Evolutionary conservation across 495 filamentous ascomycete species (phyloP).

Genomic region (Tuber indicum): DNA sequence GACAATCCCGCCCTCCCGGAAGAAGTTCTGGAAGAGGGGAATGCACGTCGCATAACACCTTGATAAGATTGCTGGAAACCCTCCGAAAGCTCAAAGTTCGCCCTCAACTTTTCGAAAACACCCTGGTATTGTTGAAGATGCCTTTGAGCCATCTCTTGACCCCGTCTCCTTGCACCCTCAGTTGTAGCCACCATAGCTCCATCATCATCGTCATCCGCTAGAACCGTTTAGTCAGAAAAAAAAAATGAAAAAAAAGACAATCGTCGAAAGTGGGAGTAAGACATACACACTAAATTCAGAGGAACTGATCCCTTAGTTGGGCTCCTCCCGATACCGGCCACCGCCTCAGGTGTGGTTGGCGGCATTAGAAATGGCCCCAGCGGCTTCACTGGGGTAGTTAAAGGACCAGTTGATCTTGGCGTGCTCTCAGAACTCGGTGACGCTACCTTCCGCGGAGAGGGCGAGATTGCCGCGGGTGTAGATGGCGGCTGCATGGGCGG

Average conservation of each 20-base stretch:
- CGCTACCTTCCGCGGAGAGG: not conserved
- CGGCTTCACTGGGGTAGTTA: not conserved
- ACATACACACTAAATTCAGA: not conserved
- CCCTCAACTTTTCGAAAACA: not conserved
- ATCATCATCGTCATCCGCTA: not conserved
- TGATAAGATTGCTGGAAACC: not conserved
- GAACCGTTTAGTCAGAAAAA: not conserved
- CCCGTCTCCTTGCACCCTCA: not conserved
- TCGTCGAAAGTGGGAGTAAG: not conserved
- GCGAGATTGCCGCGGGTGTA: not conserved
- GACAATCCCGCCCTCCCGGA: not conserved
- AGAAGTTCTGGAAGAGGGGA: not conserved
- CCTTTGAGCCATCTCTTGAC: not conserved
- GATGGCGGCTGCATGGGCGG: not conserved
- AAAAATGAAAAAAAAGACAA: not conserved
- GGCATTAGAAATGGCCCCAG: not conserved
- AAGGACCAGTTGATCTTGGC: not conserved
- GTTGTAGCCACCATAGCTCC: not conserved
- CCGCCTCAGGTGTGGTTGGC: not conserved
- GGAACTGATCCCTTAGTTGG: not conserved
- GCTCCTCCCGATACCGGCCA: slow-evolving; percentile 1
- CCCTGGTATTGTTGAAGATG: not conserved
- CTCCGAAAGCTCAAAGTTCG: not conserved
- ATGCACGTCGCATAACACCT: not conserved
- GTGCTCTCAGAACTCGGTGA: not conserved